These are phyloP conservation scores for Penicillium sp. DNA, from an alignment of 2,329 filamentous ascomycete species.

Conservation along the genomic window DNA sequence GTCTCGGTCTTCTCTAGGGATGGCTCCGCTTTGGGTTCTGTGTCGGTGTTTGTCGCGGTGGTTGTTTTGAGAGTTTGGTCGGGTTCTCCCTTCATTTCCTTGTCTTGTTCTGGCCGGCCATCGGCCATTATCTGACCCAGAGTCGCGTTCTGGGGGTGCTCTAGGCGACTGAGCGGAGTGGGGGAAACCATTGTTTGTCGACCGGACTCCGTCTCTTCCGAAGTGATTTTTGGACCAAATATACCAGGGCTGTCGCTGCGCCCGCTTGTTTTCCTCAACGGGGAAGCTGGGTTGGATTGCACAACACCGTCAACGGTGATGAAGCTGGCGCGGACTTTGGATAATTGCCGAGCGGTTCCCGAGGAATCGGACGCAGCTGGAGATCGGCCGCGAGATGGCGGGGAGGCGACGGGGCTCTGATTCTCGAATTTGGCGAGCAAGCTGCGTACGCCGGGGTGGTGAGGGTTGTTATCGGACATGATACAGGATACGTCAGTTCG, in stretches of 20 bases:
- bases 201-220: slow-evolving; percentile 32
- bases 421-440: slow-evolving; percentile 79
- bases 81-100: slow-evolving; percentile 4
- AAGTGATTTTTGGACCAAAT: slow-evolving; percentile 34
- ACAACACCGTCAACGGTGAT: slow-evolving; percentile 64
- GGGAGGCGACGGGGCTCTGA: slow-evolving; percentile 59
- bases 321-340: slow-evolving; percentile 74
- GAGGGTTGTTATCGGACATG: slow-evolving; percentile 27
- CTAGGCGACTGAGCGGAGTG: slow-evolving; percentile 27
- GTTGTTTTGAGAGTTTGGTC: slow-evolving; percentile 12
- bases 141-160: slow-evolving; percentile 18
- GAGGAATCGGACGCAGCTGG: slow-evolving; percentile 53
- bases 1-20: slow-evolving; percentile 21
- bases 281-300: slow-evolving; percentile 44
- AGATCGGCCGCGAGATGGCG: slow-evolving; percentile 70
- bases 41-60: slow-evolving; percentile 8
- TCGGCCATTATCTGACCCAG: slow-evolving; percentile 18
- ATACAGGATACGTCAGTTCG: slow-evolving; percentile 4
- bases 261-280: slow-evolving; percentile 44
- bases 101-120: slow-evolving; percentile 3
- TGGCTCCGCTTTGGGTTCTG: slow-evolving; percentile 9
- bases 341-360: slow-evolving; percentile 60
- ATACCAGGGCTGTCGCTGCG: slow-evolving; percentile 34
- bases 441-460: slow-evolving; percentile 63
- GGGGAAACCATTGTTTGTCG: slow-evolving; percentile 31